Evolutionary conservation across 129 eudicot genomes (phyloP).

Genomic region (Saussurea involucrata): DNA sequence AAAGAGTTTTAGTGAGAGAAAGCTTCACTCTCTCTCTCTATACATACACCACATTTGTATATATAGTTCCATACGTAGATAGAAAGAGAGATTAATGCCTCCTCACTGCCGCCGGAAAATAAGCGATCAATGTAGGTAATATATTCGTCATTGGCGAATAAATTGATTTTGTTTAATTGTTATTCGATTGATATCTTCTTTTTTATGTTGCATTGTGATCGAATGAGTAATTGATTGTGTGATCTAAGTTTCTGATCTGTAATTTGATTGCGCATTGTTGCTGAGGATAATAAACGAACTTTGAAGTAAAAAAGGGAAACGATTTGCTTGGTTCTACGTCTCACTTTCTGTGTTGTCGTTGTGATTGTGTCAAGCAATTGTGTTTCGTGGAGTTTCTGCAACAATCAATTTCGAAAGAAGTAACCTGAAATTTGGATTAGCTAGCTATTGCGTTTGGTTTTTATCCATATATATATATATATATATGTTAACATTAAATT

Average conservation of each 20-base stretch:
- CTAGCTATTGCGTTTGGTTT: conserved; percentile 19
- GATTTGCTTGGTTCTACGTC: background rate
- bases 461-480: background rate
- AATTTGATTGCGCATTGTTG: conserved; percentile 1
- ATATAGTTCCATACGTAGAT: conserved; percentile 10
- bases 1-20: conserved; percentile 26
- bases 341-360: background rate
- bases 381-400: conserved; percentile 30
- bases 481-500: background rate
- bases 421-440: background rate
- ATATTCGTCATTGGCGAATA: background rate
- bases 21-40: conserved; percentile 13
- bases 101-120: conserved; percentile 14
- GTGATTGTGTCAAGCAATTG: conserved; percentile 25
- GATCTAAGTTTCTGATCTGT: conserved; percentile 2
- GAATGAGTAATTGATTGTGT: background rate
- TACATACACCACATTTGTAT: conserved; percentile 12
- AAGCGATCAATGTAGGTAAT: conserved; percentile 58
- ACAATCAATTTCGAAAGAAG: conserved; percentile 6
- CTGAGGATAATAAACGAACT: background rate
- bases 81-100: conserved; percentile 5
- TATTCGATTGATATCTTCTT: background rate
- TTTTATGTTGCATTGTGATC: background rate
- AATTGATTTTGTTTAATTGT: background rate
- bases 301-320: background rate